These are phyloP conservation scores for Gentiana dahurica DNA, from an alignment of 257 asterid species.

Conservation along the genomic window DNA sequence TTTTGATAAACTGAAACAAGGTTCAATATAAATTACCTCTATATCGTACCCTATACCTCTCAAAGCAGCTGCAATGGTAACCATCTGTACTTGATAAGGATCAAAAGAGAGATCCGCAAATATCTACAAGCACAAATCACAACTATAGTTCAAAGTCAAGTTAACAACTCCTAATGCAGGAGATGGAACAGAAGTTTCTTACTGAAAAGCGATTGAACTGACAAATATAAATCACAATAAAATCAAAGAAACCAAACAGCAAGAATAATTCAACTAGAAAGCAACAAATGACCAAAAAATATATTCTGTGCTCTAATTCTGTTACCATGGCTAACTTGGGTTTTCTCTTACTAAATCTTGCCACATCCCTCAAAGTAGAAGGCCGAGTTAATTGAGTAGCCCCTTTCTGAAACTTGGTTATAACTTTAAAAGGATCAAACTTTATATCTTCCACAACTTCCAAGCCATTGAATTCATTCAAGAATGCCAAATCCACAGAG, in stretches of 20 bases:
- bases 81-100: conserved; percentile 80
- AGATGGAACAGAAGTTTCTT: not conserved
- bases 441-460: conserved; percentile 72
- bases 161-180: not conserved
- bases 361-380: conserved; percentile 29
- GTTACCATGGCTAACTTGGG: conserved; percentile 83
- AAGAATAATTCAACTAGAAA: conserved; percentile 2
- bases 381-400: conserved; percentile 22
- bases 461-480: conserved; percentile 38
- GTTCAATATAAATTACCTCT: conserved; percentile 43
- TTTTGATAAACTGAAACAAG: no score
- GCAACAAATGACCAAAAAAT: not conserved
- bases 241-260: conserved; percentile 5
- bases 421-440: conserved; percentile 45
- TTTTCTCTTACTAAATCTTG: conserved; percentile 48
- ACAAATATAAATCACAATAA: not conserved
- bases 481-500: conserved; percentile 29
- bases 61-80: conserved; percentile 61
- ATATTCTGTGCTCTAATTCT: not conserved
- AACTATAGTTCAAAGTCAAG: not conserved
- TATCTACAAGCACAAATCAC: conserved; percentile 36
- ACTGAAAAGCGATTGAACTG: not conserved
- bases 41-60: conserved; percentile 70
- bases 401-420: conserved; percentile 47
- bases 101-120: conserved; percentile 75